phyloP scores from a whole-genome alignment of 108 stramenopile species.

The Pseudonitzschia delicatissima region DNA sequence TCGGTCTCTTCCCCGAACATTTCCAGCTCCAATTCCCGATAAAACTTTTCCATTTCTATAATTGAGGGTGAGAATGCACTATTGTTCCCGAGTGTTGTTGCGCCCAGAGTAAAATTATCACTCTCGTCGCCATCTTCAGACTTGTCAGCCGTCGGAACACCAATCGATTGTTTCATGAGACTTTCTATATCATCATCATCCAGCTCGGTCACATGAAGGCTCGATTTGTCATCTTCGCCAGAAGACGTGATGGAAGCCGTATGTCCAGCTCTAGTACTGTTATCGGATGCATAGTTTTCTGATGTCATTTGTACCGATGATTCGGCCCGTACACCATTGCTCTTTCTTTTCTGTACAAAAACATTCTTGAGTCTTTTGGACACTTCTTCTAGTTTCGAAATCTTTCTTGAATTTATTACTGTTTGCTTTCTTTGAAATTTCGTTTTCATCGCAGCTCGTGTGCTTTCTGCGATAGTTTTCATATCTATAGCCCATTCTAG shows the following conservation, averaged over 20 bases:
- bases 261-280: not conserved
- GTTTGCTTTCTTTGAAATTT: slow-evolving; percentile 62
- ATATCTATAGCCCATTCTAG: slow-evolving; percentile 50
- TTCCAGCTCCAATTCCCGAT: slow-evolving; percentile 31
- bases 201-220: not conserved
- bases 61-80: slow-evolving; percentile 8
- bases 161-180: too few species aligned
- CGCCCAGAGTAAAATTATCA: slow-evolving; percentile 8
- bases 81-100: slow-evolving; percentile 22
- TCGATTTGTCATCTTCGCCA: not conserved
- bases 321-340: not conserved
- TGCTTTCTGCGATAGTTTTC: slow-evolving; percentile 43
- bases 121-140: not conserved
- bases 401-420: slow-evolving; percentile 51
- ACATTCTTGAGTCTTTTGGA: slow-evolving; percentile 11
- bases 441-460: slow-evolving; percentile 43
- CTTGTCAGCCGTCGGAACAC: not conserved
- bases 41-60: slow-evolving; percentile 29
- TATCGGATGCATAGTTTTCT: not conserved
- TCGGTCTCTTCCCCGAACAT: slow-evolving; percentile 22
- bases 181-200: slow-evolving; percentile 8
- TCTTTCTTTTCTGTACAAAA: not conserved
- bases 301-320: not conserved
- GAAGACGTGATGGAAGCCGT: not conserved
- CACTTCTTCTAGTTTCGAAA: slow-evolving; percentile 32